A percentile compares a stretch with the other conserved stretches of the same genome.
Conservation (phyloP, 805 yeast genomes). For the Blastobotrys mokoenaii region DNA sequence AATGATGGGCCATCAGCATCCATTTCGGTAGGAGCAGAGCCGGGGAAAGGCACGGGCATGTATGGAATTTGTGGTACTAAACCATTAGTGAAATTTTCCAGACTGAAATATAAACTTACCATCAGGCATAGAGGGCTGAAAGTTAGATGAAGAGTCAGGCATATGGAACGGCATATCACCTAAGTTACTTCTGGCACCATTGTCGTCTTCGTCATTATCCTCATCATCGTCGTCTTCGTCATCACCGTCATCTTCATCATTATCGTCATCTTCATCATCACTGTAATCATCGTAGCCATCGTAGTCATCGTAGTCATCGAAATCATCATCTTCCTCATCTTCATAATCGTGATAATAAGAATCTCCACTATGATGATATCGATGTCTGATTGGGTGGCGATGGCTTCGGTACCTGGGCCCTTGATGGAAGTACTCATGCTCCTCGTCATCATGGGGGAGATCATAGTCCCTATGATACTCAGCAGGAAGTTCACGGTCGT, state of each 20-base stretch:
- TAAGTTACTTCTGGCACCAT: not conserved
- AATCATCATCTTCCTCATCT: not conserved
- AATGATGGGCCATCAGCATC: not conserved
- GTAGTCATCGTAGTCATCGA: constrained; percentile 3
- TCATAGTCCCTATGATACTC: too few species aligned
- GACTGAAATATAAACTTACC: too few species aligned
- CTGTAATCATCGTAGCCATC: not conserved
- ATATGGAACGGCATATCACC: too few species aligned
- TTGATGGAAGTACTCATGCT: not conserved
- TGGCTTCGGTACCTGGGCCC: not conserved
- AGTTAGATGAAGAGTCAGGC: too few species aligned
- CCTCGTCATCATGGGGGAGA: constrained; percentile 1
- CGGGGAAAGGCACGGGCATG: not conserved
- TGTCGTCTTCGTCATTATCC: not conserved
- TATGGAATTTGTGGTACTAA: not conserved
- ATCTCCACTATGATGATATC: not conserved
- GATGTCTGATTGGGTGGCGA: not conserved
- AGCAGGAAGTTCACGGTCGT: too few species aligned
- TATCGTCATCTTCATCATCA: not conserved
- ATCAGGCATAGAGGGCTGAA: too few species aligned
- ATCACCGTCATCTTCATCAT: not conserved
- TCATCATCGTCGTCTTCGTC: constrained; percentile 1
- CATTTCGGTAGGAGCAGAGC: not conserved
- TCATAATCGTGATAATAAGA: constrained; percentile 1
- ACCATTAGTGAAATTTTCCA: too few species aligned